phyloP scores from a whole-genome alignment of 805 yeast genomes.

The Wickerhamiella australiensis region DNA sequence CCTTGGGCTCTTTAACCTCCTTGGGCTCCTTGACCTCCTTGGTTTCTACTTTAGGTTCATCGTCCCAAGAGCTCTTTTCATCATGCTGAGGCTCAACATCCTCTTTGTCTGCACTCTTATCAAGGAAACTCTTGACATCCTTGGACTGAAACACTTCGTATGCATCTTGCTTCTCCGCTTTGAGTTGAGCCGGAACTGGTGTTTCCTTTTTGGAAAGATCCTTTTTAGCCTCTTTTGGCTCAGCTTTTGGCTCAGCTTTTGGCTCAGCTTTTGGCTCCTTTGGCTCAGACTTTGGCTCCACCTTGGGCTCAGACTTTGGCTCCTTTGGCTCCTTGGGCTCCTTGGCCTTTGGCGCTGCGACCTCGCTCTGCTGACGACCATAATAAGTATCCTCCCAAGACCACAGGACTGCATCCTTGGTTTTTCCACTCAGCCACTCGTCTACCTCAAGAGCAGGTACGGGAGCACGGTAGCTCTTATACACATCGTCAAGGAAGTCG shows the following conservation, averaged over 20 bases:
- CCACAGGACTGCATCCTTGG: constrained; percentile 64
- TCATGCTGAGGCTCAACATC: constrained; percentile 9
- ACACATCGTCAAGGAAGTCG: constrained; percentile 82
- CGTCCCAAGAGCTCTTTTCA: constrained; percentile 30
- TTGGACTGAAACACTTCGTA: constrained; percentile 39
- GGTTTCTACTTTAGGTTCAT: constrained; percentile 21
- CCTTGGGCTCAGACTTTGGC: constrained; percentile 5
- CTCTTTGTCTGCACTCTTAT: constrained; percentile 37
- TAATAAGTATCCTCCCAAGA: constrained; percentile 68
- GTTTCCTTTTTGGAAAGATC: background rate
- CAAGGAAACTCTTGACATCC: constrained; percentile 37
- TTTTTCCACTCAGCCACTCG: constrained; percentile 72
- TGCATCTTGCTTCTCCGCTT: constrained; percentile 34
- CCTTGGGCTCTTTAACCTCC: constrained; percentile 19
- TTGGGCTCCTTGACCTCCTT: constrained; percentile 21
- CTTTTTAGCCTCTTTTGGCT: constrained; percentile 15
- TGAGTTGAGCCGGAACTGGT: constrained; percentile 24
- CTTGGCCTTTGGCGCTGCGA: constrained; percentile 11
- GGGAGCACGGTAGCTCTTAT: constrained; percentile 77
- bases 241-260: constrained; percentile 16
- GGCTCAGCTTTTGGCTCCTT: constrained; percentile 1
- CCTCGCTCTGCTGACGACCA: constrained; percentile 35
- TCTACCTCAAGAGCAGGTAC: constrained; percentile 66
- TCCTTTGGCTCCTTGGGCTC: constrained; percentile 23
- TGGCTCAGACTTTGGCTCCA: constrained; percentile 8